Evolutionary conservation across 441 rosid genomes (phyloP), one percentile per base, ranked within the genome.

Genomic region (Erodium moschatum): DNA sequence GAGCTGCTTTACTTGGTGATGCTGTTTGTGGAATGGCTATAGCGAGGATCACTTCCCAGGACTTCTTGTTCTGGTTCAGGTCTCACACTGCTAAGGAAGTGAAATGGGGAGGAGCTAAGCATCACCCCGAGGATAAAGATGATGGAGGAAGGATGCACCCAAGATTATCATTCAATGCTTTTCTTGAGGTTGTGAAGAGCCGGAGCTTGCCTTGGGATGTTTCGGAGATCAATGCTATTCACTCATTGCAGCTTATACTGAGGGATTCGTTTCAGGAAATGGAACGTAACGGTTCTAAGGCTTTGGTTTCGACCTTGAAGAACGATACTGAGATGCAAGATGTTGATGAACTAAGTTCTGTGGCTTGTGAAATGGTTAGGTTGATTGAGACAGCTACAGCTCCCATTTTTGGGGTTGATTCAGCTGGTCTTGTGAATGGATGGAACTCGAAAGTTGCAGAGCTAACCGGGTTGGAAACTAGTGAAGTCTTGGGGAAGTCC

Each of bases 91-190:
- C 89, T 2, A 87, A 86, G 73, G 86, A 91, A 82, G 82, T 91
- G 73, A 85, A 80, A 77, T 91, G 97, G 96, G 92, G 92, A 76
- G 97, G 97, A 64, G 94, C 94, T 31, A 87, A 90, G 79, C 90
- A 91, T 70, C 84, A 86, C 76, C 88, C 92, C 38, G 76, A 68
- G 67, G 90, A 81, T 72, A 81, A 76, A 75, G 93, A 89, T 71
- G 87, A 81, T 71, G 89, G 90, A 62, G 86, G 81, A 77, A 80
- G 77, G 77, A 87, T 91, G 96, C 89, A 91, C 65, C 97, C 97
- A 5, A 85, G 96, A 77, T 86, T 89, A 15, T 89, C 97, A 5
- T 91, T 91, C 82, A 89, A 87, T 84, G 92, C 94, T 44, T 91
- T 91, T 70, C 78, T 91, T 68, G 90, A 91, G 66, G 92, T 86